A percentile compares a stretch with the other conserved stretches of the same genome.
phyloP scores from a whole-genome alignment of 108 stramenopile species.

The Mediolabrus comicus region DNA sequence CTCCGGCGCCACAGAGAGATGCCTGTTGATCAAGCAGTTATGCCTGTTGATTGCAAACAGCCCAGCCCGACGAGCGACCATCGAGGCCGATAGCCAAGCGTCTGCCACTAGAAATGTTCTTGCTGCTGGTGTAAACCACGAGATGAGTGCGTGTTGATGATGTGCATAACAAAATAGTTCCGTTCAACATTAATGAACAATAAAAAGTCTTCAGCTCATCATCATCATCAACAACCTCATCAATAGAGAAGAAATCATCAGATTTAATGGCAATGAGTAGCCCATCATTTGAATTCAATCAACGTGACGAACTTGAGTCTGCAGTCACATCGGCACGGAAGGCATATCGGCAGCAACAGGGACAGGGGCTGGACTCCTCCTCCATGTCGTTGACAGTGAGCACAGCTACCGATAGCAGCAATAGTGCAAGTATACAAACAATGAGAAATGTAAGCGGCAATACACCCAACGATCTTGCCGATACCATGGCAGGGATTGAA shows the following conservation, averaged over 20 bases:
- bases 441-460: no score
- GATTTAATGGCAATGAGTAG: conserved; percentile 20
- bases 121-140: no score
- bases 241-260: neutral
- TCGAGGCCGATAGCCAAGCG: no score
- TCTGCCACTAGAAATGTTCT: no score
- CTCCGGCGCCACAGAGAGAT: no score
- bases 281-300: conserved; percentile 32
- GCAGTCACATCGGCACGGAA: conserved; percentile 12
- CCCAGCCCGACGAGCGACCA: no score
- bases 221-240: neutral
- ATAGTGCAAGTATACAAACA: conserved; percentile 1
- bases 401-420: neutral
- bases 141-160: no score
- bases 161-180: no score
- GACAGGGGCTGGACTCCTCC: neutral
- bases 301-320: conserved; percentile 27
- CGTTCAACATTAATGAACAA: no score
- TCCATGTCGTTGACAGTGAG: neutral
- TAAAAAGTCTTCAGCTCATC: no score
- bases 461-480: neutral
- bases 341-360: neutral
- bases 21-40: no score
- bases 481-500: neutral
- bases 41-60: no score